A percentile compares a stretch with the other conserved stretches of the same genome.
Evolutionary conservation across 2,329 filamentous ascomycete genomes (phyloP).

Genomic region (Apiospora arundinis): DNA sequence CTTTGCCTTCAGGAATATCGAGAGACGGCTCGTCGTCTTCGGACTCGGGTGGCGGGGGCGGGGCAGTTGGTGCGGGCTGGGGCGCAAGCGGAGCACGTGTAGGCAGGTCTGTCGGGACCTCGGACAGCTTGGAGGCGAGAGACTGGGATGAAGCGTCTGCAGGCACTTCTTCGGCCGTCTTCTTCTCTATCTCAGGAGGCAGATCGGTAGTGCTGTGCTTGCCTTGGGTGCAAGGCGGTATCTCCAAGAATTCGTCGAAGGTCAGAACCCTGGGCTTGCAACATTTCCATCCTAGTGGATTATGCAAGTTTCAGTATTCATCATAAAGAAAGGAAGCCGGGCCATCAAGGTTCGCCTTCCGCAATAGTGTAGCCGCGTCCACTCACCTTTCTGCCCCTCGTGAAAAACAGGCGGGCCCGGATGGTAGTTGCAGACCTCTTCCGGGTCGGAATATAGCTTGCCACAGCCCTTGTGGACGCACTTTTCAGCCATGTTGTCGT

Average conservation of each 20-base stretch:
- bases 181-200: conserved; percentile 67
- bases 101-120: conserved; percentile 49
- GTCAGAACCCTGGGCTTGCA: conserved; percentile 96
- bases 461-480: conserved; percentile 97
- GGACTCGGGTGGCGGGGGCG: conserved; percentile 73
- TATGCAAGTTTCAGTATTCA: not conserved
- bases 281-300: conserved; percentile 88
- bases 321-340: conserved; percentile 2
- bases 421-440: conserved; percentile 90
- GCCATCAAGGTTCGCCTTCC: conserved; percentile 22
- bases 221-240: conserved; percentile 90
- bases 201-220: conserved; percentile 88
- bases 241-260: conserved; percentile 96
- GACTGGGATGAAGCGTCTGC: conserved; percentile 45
- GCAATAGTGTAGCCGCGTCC: conserved; percentile 25
- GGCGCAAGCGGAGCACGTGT: conserved; percentile 47
- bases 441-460: conserved; percentile 81
- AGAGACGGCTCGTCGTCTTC: conserved; percentile 85
- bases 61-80: conserved; percentile 56
- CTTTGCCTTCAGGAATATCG: conserved; percentile 74
- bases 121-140: conserved; percentile 49
- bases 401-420: conserved; percentile 94
- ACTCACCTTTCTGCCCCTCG: conserved; percentile 94
- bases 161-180: conserved; percentile 52
- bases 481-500: conserved; percentile 72